Evolutionary conservation across 371 early-diverging fungal genomes (phyloP), one percentile per base, ranked within the genome.

Genomic region (Mucor mucedo): DNA sequence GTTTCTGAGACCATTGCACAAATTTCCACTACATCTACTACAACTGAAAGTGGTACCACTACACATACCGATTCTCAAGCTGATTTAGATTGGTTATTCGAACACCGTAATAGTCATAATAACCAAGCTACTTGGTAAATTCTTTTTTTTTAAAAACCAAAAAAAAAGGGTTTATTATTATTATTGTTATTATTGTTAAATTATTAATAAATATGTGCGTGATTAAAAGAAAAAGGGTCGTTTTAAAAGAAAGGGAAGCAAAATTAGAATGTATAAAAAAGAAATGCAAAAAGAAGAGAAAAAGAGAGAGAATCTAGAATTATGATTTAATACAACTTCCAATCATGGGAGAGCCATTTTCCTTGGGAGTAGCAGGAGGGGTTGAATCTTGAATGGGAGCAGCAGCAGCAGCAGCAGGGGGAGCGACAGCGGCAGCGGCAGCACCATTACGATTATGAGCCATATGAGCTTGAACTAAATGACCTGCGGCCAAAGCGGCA

Each of bases 401-500:
- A 5, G 49, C 69, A 27, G 58, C 44, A 41, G 65, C 65, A 38
- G 62, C 65, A 48, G 65, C 61, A 53, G 65, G 65, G 30, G 69
- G 69, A n/a, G 48, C 13, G 9, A 44, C 13, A 28, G 58, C 13
- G 38, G 33, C 38, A 27, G 48, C 14, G 41, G 56, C 41, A 50
- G 56, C 39, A n/a, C 54, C 38, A 3, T 40, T 44, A 44, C 28
- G 16, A 6, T 61, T 61, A 52, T 29, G 53, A 33, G 39, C 54
- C 58, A 94, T 93, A 62, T 94, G 95, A 6, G 88, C 81, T 69
- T 89, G 80, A 62, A 94, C 95, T 58, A 94, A 71, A 68, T 93
- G 91, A 38, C 93, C 94, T 14, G 92, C 88, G 30, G 91, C 91
- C 55, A 96, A 79, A 10, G 97, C 97, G 10, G 93, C 84, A 69